A percentile compares a stretch with the other conserved stretches of the same genome.
Conservation (phyloP, 495 filamentous ascomycete genomes). For the Tricharina praecox region DNA sequence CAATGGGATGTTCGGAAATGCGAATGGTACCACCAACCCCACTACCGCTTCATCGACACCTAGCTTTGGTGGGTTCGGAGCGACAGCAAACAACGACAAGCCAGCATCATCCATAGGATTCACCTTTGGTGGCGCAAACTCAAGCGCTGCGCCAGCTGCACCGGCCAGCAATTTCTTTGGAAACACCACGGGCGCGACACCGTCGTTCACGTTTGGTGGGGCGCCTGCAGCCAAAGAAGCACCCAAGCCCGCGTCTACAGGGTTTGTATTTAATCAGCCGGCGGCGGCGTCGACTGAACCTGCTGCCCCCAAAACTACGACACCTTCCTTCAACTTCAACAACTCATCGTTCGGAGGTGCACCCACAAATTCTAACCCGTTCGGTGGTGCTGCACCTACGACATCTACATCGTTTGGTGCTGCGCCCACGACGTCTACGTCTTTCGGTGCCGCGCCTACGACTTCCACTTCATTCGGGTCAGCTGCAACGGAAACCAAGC, state of each 20-base stretch:
- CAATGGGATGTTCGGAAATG: constrained; percentile 18
- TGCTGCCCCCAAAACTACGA: not conserved
- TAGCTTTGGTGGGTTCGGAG: constrained; percentile 10
- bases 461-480: not conserved
- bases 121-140: constrained; percentile 3
- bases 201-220: constrained; percentile 21
- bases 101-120: constrained; percentile 5
- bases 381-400: too few relatives aligned
- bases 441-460: not conserved
- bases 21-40: constrained; percentile 12
- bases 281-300: not conserved
- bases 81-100: constrained; percentile 10
- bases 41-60: constrained; percentile 10
- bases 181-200: constrained; percentile 6
- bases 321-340: constrained; percentile 2
- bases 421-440: too few relatives aligned
- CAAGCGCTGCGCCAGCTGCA: constrained; percentile 2
- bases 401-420: too few relatives aligned
- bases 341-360: not conserved
- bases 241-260: not conserved
- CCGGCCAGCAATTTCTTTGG: constrained; percentile 16
- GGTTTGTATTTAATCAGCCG: not conserved
- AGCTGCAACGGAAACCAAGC: not conserved
- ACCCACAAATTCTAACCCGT: not conserved
- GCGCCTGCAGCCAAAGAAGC: constrained; percentile 2